Evolutionary conservation across 1,284 basidiomycete genomes (phyloP).

Genomic region (Grifola frondosa): DNA sequence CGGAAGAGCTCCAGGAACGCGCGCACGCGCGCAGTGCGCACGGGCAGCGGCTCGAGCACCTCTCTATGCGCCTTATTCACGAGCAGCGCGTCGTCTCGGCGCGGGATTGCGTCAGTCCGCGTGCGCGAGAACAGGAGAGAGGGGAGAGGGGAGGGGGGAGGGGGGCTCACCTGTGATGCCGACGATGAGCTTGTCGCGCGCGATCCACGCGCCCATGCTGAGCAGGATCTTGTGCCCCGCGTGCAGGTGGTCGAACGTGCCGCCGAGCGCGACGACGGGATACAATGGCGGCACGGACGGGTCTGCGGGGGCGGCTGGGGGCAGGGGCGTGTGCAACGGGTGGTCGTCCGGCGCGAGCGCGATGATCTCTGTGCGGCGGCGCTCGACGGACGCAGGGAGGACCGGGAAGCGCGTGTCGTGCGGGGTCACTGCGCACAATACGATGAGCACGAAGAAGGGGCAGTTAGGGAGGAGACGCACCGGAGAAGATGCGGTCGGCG

Average conservation of each 20-base stretch:
- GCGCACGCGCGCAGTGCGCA: constrained; percentile 55
- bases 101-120: neutral
- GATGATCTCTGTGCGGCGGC: constrained; percentile 14
- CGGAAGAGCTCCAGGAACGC: constrained; percentile 70
- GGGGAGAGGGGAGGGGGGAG: constrained; percentile 6
- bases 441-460: neutral
- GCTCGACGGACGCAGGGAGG: constrained; percentile 8
- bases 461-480: constrained; percentile 16
- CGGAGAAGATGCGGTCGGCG: constrained; percentile 27
- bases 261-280: constrained; percentile 63
- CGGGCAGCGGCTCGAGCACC: constrained; percentile 65
- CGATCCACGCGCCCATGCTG: constrained; percentile 86
- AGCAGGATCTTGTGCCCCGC: constrained; percentile 97
- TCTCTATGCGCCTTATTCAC: constrained; percentile 71
- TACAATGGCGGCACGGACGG: constrained; percentile 25
- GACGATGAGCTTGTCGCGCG: constrained; percentile 79
- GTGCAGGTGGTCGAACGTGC: constrained; percentile 97
- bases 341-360: constrained; percentile 19
- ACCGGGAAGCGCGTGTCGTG: constrained; percentile 10
- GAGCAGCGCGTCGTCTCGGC: constrained; percentile 71
- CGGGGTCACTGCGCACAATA: constrained; percentile 11
- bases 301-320: constrained; percentile 7
- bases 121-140: constrained; percentile 7
- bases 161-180: constrained; percentile 74
- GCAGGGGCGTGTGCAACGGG: constrained; percentile 7